Conservation (phyloP, 2,329 filamentous ascomycete species). For the Camptophora hylomeconis region DNA sequence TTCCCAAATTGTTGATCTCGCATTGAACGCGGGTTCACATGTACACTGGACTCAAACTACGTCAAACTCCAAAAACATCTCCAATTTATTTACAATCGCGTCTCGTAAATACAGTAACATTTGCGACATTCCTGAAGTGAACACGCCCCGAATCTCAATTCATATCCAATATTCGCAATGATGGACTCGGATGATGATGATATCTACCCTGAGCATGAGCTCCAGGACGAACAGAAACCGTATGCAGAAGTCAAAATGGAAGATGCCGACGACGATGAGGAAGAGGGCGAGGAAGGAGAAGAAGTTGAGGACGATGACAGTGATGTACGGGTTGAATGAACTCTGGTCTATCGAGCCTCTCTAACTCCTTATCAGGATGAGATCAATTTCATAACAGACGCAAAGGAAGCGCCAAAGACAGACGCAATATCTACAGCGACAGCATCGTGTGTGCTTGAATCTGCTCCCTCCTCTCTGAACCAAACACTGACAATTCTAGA, state of each 20-base stretch:
- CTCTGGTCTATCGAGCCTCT: conserved; percentile 23
- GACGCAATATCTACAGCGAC: too few species aligned
- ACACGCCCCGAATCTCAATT: too few species aligned
- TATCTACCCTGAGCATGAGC: conserved; percentile 13
- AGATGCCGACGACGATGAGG: conserved; percentile 17
- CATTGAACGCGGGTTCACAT: too few species aligned
- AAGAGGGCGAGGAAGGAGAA: conserved; percentile 16
- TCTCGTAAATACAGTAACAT: too few species aligned
- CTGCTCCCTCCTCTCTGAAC: neutral
- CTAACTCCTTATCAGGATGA: conserved; percentile 25
- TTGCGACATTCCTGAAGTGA: too few species aligned
- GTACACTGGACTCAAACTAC: too few species aligned
- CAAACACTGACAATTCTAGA: too few species aligned
- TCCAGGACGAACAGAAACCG: conserved; percentile 6
- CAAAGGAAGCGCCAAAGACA: conserved; percentile 27
- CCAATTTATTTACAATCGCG: too few species aligned
- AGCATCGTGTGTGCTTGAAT: conserved; percentile 22
- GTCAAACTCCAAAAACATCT: too few species aligned
- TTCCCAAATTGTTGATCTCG: too few species aligned
- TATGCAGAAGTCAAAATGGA: conserved; percentile 18
- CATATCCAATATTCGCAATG: too few species aligned
- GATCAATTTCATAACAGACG: conserved; percentile 37
- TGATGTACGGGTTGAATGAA: conserved; percentile 24
- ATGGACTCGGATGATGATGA: conserved; percentile 17
- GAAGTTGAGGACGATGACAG: conserved; percentile 22